A percentile compares a stretch with the other conserved stretches of the same genome.
Conservation (phyloP, 2,329 filamentous ascomycete genomes). For the Fusarium ramigenum region DNA sequence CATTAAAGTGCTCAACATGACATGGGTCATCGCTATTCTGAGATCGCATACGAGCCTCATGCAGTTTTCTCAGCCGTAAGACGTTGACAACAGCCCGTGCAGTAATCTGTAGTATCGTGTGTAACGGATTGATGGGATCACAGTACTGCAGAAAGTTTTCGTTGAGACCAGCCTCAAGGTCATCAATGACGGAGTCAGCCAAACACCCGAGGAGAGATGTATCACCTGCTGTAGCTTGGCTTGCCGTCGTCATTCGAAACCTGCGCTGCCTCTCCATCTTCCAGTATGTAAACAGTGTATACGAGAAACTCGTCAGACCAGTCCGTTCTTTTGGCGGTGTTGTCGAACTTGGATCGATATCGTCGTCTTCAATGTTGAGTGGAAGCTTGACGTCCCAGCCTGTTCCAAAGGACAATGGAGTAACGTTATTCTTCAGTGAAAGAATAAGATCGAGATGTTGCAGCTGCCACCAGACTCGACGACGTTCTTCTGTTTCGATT, state of each 20-base stretch:
- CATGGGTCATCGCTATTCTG: background rate
- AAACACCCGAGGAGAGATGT: slow-evolving; percentile 1
- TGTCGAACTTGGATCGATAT: background rate
- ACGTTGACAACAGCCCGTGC: slow-evolving; percentile 11
- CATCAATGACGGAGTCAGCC: background rate
- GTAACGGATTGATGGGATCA: background rate
- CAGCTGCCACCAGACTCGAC: slow-evolving; percentile 21
- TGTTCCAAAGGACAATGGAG: slow-evolving; percentile 3
- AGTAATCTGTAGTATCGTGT: background rate
- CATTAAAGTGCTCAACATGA: slow-evolving; percentile 14
- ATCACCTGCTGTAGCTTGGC: background rate
- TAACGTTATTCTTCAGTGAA: background rate
- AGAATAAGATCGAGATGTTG: slow-evolving; percentile 14
- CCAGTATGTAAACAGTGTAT: background rate
- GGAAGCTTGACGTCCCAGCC: slow-evolving; percentile 20
- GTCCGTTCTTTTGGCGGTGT: background rate
- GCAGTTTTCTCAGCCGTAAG: slow-evolving; percentile 1
- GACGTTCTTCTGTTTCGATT: slow-evolving; percentile 15
- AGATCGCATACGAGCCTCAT: slow-evolving; percentile 1
- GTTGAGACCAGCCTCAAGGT: slow-evolving; percentile 1
- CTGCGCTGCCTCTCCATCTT: background rate
- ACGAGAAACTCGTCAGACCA: background rate
- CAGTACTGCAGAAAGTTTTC: slow-evolving; percentile 21
- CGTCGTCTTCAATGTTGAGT: slow-evolving; percentile 16
- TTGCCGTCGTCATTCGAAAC: background rate